Conservation (phyloP, 129 eudicot species). For the Flaveria sonorensis region DNA sequence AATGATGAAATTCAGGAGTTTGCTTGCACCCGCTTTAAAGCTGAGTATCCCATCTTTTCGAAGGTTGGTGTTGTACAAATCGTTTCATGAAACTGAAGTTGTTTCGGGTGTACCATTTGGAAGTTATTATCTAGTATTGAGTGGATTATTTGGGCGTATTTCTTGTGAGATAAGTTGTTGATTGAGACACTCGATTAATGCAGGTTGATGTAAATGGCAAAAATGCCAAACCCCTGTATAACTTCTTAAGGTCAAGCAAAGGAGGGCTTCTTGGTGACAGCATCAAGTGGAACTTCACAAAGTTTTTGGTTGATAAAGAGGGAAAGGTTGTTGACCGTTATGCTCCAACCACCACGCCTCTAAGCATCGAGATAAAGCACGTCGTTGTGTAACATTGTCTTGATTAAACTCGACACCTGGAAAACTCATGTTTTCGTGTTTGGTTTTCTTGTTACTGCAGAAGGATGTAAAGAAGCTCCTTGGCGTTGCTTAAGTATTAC, state of each 20-base stretch:
- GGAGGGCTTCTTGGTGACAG: conserved; percentile 81
- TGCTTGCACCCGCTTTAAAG: conserved; percentile 95
- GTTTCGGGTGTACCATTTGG: too few relatives aligned
- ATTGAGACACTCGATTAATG: neutral
- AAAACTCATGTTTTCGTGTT: neutral
- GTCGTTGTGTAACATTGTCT: neutral
- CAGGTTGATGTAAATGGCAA: conserved; percentile 90
- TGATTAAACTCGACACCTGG: neutral
- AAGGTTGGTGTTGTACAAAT: conserved; percentile 44
- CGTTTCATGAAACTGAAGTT: neutral
- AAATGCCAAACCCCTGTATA: conserved; percentile 72
- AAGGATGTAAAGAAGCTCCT: conserved; percentile 73
- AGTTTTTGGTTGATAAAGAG: conserved; percentile 72
- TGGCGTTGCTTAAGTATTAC: conserved; percentile 44
- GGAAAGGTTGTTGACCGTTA: conserved; percentile 89
- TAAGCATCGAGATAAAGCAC: conserved; percentile 83
- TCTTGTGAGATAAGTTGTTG: too few relatives aligned
- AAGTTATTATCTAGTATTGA: too few relatives aligned
- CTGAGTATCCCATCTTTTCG: conserved; percentile 83
- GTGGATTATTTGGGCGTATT: too few relatives aligned
- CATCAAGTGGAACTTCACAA: conserved; percentile 91
- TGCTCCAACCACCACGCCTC: conserved; percentile 95
- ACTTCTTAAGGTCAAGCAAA: conserved; percentile 71
- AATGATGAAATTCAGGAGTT: conserved; percentile 79
- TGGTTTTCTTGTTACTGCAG: conserved; percentile 44